These are phyloP conservation scores for Trebouxia sp. DNA, from an alignment of 139 green algal genomes.

Conservation along the genomic window DNA sequence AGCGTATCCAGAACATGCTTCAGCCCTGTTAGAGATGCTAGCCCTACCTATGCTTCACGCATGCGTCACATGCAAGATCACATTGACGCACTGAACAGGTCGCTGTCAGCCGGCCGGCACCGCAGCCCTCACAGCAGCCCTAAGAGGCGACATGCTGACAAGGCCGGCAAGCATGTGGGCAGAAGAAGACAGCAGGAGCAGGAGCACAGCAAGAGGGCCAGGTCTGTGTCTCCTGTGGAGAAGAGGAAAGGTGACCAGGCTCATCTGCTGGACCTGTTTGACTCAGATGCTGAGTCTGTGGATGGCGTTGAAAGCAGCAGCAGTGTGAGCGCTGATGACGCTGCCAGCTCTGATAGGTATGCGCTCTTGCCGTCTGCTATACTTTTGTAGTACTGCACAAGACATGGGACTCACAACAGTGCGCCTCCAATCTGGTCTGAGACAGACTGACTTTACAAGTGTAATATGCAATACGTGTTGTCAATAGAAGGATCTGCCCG, in stretches of 20 bases:
- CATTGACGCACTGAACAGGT: neutral
- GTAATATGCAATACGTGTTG: too few species aligned
- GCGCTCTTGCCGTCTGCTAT: too few species aligned
- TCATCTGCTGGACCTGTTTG: neutral
- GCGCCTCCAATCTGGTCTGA: too few species aligned
- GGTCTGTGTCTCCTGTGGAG: neutral
- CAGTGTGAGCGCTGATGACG: neutral
- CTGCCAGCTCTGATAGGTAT: neutral
- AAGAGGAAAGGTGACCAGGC: too few species aligned
- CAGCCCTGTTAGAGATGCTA: neutral
- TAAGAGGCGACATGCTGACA: neutral
- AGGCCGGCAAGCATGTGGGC: neutral
- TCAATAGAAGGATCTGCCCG: too few species aligned
- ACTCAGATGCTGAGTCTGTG: slow-evolving; percentile 6
- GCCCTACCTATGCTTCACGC: neutral
- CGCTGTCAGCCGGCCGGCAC: neutral
- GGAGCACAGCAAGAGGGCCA: neutral
- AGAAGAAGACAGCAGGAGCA: neutral
- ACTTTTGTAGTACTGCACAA: too few species aligned
- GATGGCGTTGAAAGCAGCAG: neutral
- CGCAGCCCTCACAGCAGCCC: neutral
- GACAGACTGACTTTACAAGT: too few species aligned
- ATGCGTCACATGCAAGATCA: slow-evolving; percentile 15
- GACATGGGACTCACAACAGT: too few species aligned
- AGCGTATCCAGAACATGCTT: neutral